Evolutionary conservation across 257 asterid genomes (phyloP), one percentile per base, ranked within the genome.

Genomic region (Jacaranda mimosifolia): DNA sequence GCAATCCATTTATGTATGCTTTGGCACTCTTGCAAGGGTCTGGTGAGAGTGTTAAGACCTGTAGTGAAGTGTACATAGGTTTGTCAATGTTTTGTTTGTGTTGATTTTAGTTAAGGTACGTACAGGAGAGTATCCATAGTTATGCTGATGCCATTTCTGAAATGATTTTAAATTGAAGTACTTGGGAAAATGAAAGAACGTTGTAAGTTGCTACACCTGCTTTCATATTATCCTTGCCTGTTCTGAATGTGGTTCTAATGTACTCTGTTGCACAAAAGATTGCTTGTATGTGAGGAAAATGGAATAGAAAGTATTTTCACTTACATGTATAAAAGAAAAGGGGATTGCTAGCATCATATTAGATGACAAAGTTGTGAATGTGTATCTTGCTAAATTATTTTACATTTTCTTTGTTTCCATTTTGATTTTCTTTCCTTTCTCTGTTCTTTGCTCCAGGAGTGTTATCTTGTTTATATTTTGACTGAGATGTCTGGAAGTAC

Each of bases 381-480:
- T 35, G 45, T 51, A 67, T 49, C 70, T 76, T 57, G 56, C 52
- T 74, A 39, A 46, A 42, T 53, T 40, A 15, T 3, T 55, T 51
- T 49, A 7, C 43, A 60, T 57, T 38, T 9, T 40, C 26, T 10
- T 75, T 51, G 65, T 56, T 68, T 65, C 59, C 12, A n/a, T 67
- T 58, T 69, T 70, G 35, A 49, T 73, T 39, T 9, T 52, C 60
- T 32, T n/a, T 13, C 56, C 51, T 2, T 43, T 71, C 65, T 45
- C 5, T 73, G 3, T 51, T 62, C 67, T 73, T 73, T 67, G 55
- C 38, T 43, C 52, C 80, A 91, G 96, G 99, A 94, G 19, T 94
- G 96, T 81, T 90, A 91, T 86, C 97, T 93, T 83, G 96, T 91
- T 32, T 95, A 89, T 87, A 83, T 93, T 77, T 84, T 93, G 84